Evolutionary conservation across 768 basidiomycete species (phyloP).

Genomic region (Amanita muscaria): DNA sequence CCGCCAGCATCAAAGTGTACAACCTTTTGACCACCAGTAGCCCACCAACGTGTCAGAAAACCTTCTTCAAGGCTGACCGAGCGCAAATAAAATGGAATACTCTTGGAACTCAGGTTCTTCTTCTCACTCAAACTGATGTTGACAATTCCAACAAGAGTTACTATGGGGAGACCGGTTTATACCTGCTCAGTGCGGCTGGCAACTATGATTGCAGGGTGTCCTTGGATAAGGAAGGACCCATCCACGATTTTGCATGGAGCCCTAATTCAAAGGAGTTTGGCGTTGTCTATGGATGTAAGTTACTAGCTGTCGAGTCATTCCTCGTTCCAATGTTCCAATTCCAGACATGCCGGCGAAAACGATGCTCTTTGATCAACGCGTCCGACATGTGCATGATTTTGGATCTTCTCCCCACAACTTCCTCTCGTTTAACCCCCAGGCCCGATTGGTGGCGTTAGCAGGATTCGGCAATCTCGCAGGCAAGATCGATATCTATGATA

Average conservation of each 20-base stretch:
- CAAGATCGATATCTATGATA: constrained; percentile 87
- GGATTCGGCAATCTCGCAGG: constrained; percentile 98
- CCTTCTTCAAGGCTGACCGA: constrained; percentile 93
- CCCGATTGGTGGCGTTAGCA: constrained; percentile 77
- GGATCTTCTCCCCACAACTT: constrained; percentile 87
- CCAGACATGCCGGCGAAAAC: constrained; percentile 93
- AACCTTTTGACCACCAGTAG: constrained; percentile 52
- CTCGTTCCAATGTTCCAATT: constrained; percentile 3
- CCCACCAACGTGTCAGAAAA: constrained; percentile 76
- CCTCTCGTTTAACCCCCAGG: constrained; percentile 91
- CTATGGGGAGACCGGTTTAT: constrained; percentile 95
- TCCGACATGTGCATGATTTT: constrained; percentile 83
- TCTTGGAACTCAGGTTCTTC: constrained; percentile 83
- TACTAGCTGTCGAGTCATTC: constrained; percentile 4
- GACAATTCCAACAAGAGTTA: constrained; percentile 97
- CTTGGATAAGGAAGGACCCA: constrained; percentile 93
- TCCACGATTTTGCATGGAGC: constrained; percentile 95
- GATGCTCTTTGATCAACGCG: constrained; percentile 86
- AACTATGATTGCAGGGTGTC: constrained; percentile 88
- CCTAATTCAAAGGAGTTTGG: constrained; percentile 96
- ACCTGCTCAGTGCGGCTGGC: constrained; percentile 85
- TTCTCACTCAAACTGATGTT: constrained; percentile 93
- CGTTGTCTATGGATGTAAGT: constrained; percentile 93
- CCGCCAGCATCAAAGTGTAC: constrained; percentile 82
- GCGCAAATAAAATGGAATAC: constrained; percentile 94